These are phyloP conservation scores for Sporothrix phasma DNA, from an alignment of 2,329 filamentous ascomycete species.

Conservation along the genomic window DNA sequence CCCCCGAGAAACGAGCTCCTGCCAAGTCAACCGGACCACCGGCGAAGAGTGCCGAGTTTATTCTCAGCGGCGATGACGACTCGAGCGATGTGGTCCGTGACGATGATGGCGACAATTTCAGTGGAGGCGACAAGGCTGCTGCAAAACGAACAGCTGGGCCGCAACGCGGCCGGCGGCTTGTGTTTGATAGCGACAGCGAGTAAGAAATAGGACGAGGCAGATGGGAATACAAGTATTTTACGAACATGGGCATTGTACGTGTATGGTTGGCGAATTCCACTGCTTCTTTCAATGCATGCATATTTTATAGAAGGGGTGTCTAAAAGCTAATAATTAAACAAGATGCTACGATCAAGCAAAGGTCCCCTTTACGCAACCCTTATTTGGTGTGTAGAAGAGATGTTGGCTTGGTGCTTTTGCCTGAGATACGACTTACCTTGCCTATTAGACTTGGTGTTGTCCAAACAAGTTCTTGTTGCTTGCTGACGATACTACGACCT, in stretches of 20 bases:
- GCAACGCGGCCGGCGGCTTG: conserved; percentile 9
- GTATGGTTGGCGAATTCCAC: neutral
- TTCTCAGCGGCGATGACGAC: conserved; percentile 6
- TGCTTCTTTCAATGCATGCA: neutral
- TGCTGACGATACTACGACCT: too few relatives aligned
- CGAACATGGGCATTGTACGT: neutral
- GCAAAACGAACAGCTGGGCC: neutral
- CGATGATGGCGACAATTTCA: neutral
- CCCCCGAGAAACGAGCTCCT: neutral
- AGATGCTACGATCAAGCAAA: neutral
- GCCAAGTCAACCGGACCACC: neutral
- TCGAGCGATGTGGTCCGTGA: conserved; percentile 4
- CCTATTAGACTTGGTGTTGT: neutral
- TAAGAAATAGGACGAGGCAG: conserved; percentile 2
- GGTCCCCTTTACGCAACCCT: too few relatives aligned
- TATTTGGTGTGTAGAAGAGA: too few relatives aligned
- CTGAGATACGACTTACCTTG: too few relatives aligned
- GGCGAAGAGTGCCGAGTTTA: conserved; percentile 13
- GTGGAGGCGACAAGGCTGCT: neutral
- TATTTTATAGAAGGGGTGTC: neutral
- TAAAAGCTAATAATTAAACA: neutral
- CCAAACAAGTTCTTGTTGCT: too few relatives aligned
- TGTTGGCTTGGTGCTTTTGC: too few relatives aligned
- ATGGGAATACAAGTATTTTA: neutral
- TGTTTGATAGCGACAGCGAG: conserved; percentile 17